Evolutionary conservation across 2,329 filamentous ascomycete genomes (phyloP), one percentile per base, ranked within the genome.

Genomic region (Penicillium sp.): DNA sequence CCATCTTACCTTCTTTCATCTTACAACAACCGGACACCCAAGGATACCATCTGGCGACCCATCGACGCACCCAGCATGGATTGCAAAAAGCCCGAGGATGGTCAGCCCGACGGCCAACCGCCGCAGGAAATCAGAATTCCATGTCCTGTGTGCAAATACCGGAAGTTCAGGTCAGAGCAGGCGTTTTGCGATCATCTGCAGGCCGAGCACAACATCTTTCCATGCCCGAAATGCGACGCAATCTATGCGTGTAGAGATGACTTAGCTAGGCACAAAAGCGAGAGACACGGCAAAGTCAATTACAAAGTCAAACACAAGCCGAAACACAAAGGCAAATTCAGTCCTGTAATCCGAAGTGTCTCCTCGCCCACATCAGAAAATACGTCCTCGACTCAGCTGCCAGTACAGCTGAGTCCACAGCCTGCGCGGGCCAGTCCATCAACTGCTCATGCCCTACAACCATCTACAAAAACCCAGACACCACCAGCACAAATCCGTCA

Each of bases 21-120:
- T 39, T 38, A n/a, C 36, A n/a, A 38, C 7, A 38, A 19, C n/a
- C 36, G 10, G 4, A 9, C 2, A 6, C 10, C 4, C n/a, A 12
- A 19, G 36, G 36, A 4, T 6, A 39, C 36, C 3, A 25, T 43
- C 8, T 5, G 7, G 25, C 8, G 1, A 4, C 23, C 25, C 2
- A 31, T 12, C n/a, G 2, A 8, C 10, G 3, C 10, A 45, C 3
- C n/a, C 17, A 31, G 3, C 10, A 45, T 45, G 43, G 25, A 13
- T 1, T 0, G 1, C 10, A 31, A 29, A 19, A 13, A 1, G 7
- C 12, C n/a, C 2, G 8, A 19, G 12, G 2, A 21, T 3, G 1
- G 6, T 31, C 6, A n/a, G 8, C 3, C 10, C 7, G 8, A n/a
- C 15, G 1, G 6, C 6, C 12, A 47, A 13, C 12, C n/a, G 4